These are phyloP conservation scores for Penicillium manginii DNA, from an alignment of 495 filamentous ascomycete species.

Conservation along the genomic window DNA sequence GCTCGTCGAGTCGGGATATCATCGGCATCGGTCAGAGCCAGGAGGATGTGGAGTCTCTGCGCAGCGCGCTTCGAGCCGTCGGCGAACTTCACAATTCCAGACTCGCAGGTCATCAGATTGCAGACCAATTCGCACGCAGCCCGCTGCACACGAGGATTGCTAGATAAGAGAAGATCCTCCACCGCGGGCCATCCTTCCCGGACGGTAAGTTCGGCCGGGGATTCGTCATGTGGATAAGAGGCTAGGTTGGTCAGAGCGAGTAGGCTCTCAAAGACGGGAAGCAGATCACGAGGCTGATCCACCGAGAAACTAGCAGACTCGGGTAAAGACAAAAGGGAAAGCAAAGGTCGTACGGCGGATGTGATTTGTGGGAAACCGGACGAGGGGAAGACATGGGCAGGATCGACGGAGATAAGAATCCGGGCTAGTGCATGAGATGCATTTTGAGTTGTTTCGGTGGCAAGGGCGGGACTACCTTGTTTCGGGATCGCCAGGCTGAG, in stretches of 20 bases:
- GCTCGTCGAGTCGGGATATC: constrained; percentile 78
- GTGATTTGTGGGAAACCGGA: constrained; percentile 72
- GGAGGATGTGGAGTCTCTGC: constrained; percentile 76
- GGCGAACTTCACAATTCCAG: constrained; percentile 74
- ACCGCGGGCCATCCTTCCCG: constrained; percentile 70
- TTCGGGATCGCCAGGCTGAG: constrained; percentile 67
- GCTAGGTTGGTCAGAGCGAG: constrained; percentile 94
- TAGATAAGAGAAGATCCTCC: constrained; percentile 81
- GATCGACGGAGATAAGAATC: constrained; percentile 88
- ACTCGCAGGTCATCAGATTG: constrained; percentile 82
- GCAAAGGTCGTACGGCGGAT: constrained; percentile 77
- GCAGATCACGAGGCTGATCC: constrained; percentile 74
- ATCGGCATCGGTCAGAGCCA: constrained; percentile 85
- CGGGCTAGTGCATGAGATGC: constrained; percentile 89
- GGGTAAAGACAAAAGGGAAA: constrained; percentile 66
- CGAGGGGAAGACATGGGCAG: constrained; percentile 79
- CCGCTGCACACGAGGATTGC: constrained; percentile 75
- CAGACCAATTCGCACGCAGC: constrained; percentile 89
- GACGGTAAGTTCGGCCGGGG: constrained; percentile 71
- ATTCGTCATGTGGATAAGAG: constrained; percentile 65
- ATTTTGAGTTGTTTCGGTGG: constrained; percentile 55
- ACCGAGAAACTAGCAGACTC: constrained; percentile 40
- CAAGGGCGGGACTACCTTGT: constrained; percentile 42
- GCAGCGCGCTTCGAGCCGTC: constrained; percentile 67
- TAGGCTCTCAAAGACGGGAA: constrained; percentile 86